Evolutionary conservation across 2,329 filamentous ascomycete genomes (phyloP), one percentile per base, ranked within the genome.

Genomic region (Colletotrichum liaoningense): DNA sequence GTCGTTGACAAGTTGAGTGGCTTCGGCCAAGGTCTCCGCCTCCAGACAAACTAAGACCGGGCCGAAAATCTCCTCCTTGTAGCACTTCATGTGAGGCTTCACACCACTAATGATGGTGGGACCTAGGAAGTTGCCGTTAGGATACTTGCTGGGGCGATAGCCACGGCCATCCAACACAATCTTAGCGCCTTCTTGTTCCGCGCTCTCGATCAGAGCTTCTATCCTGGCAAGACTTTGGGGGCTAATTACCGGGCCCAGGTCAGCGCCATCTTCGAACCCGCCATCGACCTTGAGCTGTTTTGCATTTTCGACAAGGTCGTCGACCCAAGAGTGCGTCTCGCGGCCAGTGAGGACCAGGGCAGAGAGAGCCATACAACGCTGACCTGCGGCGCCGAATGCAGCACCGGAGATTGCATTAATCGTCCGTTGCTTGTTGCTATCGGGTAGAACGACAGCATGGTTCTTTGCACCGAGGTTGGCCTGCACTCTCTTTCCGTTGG

Each of bases 381-480:
- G 91, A 9, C 91, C 91, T 54, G 91, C 91, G 73, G 91, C 91
- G 77, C 91, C 91, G 73, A 93, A 93, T 2, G 91, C 91, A 58
- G 91, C 91, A 73, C 91, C 91, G 8, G 88, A 86, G 79, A 93
- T 92, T 38, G 90, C 89, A 77, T 93, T 92, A 57, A 93, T 80
- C 4, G 90, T 86, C 72, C 92, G 90, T 82, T 93, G 92, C 86
- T 92, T 93, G 84, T 93, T 92, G 84, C 87, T 90, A 81, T 93
- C 91, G 1, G 91, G 91, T 33, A 93, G 84, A 28, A 93, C 87
- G 59, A 90, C 89, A 56, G 90, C 91, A 80, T 93, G 91, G 84
- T 93, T 93, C 86, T 93, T 93, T 3, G 91, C 91, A 38, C 91
- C 91, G 69, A 93, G 81, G 81, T 93, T 42, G 79, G 91, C 91